A percentile compares a stretch with the other conserved stretches of the same genome.
Evolutionary conservation across 2,329 filamentous ascomycete genomes (phyloP).

Genomic region (Penicillium capsulatum): DNA sequence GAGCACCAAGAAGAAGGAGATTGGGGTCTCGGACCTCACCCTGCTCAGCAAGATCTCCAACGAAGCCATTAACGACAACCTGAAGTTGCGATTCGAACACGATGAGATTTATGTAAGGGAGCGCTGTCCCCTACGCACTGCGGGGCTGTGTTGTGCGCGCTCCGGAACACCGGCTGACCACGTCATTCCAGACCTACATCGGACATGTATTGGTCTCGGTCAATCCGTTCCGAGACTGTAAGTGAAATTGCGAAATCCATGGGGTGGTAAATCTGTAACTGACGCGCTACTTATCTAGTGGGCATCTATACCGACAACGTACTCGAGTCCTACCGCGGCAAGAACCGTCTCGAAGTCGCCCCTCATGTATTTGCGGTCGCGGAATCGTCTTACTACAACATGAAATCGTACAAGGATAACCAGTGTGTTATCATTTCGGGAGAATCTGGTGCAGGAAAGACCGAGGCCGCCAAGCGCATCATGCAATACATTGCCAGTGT

Average conservation of each 20-base stretch:
- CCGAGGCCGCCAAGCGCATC: constrained; percentile 94
- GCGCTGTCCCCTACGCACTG: constrained; percentile 10
- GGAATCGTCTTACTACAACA: constrained; percentile 96
- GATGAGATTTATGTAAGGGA: constrained; percentile 80
- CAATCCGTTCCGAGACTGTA: constrained; percentile 89
- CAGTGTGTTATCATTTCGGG: constrained; percentile 99
- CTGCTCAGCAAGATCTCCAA: constrained; percentile 98
- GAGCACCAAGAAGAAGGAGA: constrained; percentile 97
- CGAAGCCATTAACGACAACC: constrained; percentile 97
- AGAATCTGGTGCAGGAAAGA: constrained; percentile 97
- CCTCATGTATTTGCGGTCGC: constrained; percentile 98
- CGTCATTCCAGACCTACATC: constrained; percentile 71
- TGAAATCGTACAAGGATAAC: constrained; percentile 99
- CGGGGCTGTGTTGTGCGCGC: constrained; percentile 15
- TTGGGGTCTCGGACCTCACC: constrained; percentile 95
- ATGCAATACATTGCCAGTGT: constrained; percentile 99
- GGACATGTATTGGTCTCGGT: constrained; percentile 98
- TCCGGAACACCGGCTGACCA: constrained; percentile 13
- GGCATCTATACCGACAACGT: constrained; percentile 97
- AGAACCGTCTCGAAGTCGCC: constrained; percentile 89
- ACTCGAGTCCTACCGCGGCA: constrained; percentile 88
- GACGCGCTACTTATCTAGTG: constrained; percentile 48
- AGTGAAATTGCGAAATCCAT: constrained; percentile 29
- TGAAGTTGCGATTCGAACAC: constrained; percentile 97
- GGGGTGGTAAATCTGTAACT: constrained; percentile 27